These are phyloP conservation scores for Jacaranda copaia DNA, from an alignment of 257 asterid species.

Conservation along the genomic window DNA sequence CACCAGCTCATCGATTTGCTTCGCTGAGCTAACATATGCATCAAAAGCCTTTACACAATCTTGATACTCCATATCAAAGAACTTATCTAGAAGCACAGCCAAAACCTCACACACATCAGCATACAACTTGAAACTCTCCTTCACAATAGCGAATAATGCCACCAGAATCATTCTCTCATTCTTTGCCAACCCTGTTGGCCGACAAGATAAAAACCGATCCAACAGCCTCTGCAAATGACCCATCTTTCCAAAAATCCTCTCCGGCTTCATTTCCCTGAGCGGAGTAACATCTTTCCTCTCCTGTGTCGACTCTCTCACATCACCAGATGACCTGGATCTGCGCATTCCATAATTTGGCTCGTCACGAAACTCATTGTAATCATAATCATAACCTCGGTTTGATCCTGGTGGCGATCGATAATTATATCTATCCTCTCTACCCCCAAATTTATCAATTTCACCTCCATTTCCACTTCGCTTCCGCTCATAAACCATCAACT, in stretches of 20 bases:
- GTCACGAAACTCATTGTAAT: slow-evolving; percentile 53
- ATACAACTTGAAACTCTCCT: slow-evolving; percentile 79
- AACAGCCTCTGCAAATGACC: slow-evolving; percentile 76
- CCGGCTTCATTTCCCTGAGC: slow-evolving; percentile 70
- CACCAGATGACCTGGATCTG: slow-evolving; percentile 72
- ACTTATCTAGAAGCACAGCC: slow-evolving; percentile 75
- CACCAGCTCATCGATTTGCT: slow-evolving; percentile 76
- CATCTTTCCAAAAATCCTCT: slow-evolving; percentile 76
- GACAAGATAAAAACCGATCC: slow-evolving; percentile 72
- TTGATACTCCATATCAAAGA: slow-evolving; percentile 79
- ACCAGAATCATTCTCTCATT: slow-evolving; percentile 78
- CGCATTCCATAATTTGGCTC: slow-evolving; percentile 66
- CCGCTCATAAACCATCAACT: slow-evolving; percentile 62
- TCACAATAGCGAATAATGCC: slow-evolving; percentile 64
- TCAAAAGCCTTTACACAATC: slow-evolving; percentile 81
- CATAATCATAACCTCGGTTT: slow-evolving; percentile 56
- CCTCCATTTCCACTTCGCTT: slow-evolving; percentile 53
- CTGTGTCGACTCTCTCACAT: slow-evolving; percentile 57
- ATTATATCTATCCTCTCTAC: slow-evolving; percentile 51
- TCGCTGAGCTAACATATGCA: slow-evolving; percentile 66
- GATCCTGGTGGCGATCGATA: slow-evolving; percentile 62
- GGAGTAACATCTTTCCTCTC: slow-evolving; percentile 71
- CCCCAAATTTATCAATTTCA: slow-evolving; percentile 47
- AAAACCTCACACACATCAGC: slow-evolving; percentile 80
- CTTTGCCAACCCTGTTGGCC: slow-evolving; percentile 77